Evolutionary conservation across 305 asterid species (phyloP), one percentile per base, ranked within the genome.

Genomic region (Fraxinus ornus): DNA sequence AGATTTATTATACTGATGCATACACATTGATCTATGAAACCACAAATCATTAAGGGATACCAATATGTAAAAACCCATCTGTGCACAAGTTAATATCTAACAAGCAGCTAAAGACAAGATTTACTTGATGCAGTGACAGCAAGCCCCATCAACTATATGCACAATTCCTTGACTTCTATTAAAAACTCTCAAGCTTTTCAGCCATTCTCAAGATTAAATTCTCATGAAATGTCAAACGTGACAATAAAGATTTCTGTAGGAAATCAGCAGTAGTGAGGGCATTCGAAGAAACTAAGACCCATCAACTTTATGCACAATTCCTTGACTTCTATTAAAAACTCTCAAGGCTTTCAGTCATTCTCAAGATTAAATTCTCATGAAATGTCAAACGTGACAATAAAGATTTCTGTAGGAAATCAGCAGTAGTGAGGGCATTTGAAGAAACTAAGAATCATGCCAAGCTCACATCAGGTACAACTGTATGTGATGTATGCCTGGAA

Each of bases 151-250:
- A 66, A 83, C 74, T 57, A 36, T 79, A 62, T 17, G 57, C 41
- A 57, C 81, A 33, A 78, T 60, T 79, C 79, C 81, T 82, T 71
- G 80, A 76, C 52, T 35, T 32, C 79, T 5, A 19, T 36, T 33
- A 17, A 70, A 62, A 9, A 71, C 17, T 4, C 47, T 49, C 33
- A 57, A 74, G 30, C 78, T 15, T 15, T 64, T 83, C 39, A 7
- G 24, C 49, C 17, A 33, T 28, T 44, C 24, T 76, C 77, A 64
- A 28, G 30, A 28, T 28, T 13, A 35, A 78, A 26, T 22, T 35
- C 39, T 10, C 36, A 36, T 24, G 47, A 75, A 57, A 68, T 72
- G 32, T 68, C 33, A 33, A 6, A 76, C 5, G 5, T n/a, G 68
- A 62, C 22, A 64, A 44, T 64, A 22, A 26, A 64, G 15, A 1